A percentile compares a stretch with the other conserved stretches of the same genome.
Conservation (phyloP, 192 early-diverging fungal species). For the Backusella australiensis region DNA sequence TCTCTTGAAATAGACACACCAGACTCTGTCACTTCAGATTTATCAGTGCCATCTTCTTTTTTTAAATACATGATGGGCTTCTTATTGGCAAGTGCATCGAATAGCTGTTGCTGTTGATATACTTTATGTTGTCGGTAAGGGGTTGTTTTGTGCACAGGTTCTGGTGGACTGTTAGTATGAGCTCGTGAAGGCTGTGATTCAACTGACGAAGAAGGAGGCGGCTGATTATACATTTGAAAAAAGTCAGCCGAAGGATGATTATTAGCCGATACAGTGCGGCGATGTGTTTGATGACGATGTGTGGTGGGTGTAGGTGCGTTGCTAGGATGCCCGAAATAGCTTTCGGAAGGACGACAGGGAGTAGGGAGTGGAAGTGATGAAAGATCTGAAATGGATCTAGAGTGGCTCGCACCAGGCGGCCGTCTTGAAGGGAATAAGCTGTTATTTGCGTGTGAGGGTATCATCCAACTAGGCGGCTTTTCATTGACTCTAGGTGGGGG, state of each 20-base stretch:
- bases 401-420: conserved; percentile 19
- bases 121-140: not conserved
- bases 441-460: not conserved
- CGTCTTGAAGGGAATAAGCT: not conserved
- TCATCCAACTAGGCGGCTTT: conserved; percentile 13
- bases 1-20: conserved; percentile 12
- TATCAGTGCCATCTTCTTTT: not conserved
- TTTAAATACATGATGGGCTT: not conserved
- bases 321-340: not conserved
- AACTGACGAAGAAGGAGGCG: not conserved
- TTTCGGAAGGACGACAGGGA: not conserved
- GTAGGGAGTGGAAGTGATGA: not conserved
- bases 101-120: not conserved
- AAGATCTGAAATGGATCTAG: conserved; percentile 12
- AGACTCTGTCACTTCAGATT: conserved; percentile 5
- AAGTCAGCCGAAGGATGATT: conserved; percentile 10
- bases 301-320: not conserved
- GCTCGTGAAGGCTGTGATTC: conserved; percentile 1
- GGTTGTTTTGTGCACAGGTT: conserved; percentile 2
- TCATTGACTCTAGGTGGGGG: not conserved
- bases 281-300: conserved; percentile 7
- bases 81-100: conserved; percentile 3
- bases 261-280: conserved; percentile 16
- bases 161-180: conserved; percentile 10
- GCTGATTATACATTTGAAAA: conserved; percentile 3